Conservation (phyloP, 208 protist genomes). For the Crithidia acanthocephali region DNA sequence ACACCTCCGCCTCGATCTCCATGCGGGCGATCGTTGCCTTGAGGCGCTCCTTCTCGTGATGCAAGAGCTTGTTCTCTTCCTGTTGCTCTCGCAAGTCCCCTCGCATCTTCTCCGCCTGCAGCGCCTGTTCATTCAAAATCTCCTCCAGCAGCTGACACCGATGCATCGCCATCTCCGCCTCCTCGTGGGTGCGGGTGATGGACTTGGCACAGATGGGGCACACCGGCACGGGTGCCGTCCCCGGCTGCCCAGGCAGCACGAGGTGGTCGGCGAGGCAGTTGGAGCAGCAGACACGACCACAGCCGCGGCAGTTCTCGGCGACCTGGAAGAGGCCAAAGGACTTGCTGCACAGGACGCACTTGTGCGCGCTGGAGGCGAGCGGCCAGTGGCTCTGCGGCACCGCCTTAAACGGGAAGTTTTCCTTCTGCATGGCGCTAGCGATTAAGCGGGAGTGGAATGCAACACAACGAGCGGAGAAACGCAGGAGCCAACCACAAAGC, state of each 20-base stretch:
- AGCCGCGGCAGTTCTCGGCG: conserved; percentile 59
- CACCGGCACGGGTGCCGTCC: conserved; percentile 44
- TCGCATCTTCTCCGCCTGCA: conserved; percentile 45
- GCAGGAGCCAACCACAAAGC: not conserved
- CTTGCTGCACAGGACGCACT: conserved; percentile 53
- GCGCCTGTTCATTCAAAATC: conserved; percentile 51
- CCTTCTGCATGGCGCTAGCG: not conserved
- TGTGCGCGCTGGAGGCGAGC: conserved; percentile 20
- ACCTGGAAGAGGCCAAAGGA: conserved; percentile 46
- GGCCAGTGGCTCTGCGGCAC: conserved; percentile 56
- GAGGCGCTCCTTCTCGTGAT: conserved; percentile 43
- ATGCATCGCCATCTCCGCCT: conserved; percentile 53
- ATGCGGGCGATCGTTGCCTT: conserved; percentile 40
- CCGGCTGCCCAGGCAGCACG: conserved; percentile 45
- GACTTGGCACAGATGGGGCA: conserved; percentile 53
- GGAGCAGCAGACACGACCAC: conserved; percentile 60
- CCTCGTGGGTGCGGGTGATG: conserved; percentile 43
- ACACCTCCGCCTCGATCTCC: conserved; percentile 44
- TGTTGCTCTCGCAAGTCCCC: conserved; percentile 46
- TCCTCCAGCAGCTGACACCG: conserved; percentile 52
- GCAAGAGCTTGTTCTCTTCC: conserved; percentile 55
- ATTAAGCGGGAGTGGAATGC: not conserved
- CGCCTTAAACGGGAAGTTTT: conserved; percentile 23
- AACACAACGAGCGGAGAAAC: conserved; percentile 1
- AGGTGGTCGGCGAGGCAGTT: conserved; percentile 49